Evolutionary conservation across 1,284 basidiomycete genomes (phyloP).

Genomic region (Cutaneotrichosporon arboriforme): DNA sequence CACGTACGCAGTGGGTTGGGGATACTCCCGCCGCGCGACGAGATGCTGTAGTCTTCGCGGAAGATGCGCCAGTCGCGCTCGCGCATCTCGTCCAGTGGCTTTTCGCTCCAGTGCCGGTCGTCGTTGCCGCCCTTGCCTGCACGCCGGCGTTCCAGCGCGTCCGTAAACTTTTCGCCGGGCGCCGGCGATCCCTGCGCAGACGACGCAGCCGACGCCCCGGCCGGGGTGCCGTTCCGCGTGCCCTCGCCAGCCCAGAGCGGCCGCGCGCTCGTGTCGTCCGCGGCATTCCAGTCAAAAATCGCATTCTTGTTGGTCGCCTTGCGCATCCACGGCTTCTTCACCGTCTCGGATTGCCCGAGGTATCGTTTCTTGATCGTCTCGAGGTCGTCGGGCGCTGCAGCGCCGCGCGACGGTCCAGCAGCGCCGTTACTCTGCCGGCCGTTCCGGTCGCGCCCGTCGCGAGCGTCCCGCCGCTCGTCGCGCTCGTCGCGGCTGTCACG

Average conservation of each 20-base stretch:
- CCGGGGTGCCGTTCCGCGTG: background rate
- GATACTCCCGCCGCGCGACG: conserved; percentile 82
- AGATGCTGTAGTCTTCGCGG: conserved; percentile 95
- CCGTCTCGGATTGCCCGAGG: conserved; percentile 62
- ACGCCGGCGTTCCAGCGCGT: conserved; percentile 70
- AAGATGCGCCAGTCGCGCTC: conserved; percentile 99
- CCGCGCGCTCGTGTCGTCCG: conserved; percentile 74
- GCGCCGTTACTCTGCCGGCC: conserved; percentile 6
- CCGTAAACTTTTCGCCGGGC: conserved; percentile 45
- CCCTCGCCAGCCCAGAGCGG: conserved; percentile 3
- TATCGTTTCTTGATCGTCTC: conserved; percentile 77
- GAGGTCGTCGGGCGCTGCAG: conserved; percentile 59
- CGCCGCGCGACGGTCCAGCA: conserved; percentile 10
- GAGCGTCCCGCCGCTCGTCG: background rate
- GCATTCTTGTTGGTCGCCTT: conserved; percentile 89
- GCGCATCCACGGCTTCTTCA: conserved; percentile 85
- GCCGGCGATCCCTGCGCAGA: conserved; percentile 9
- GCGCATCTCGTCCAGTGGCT: conserved; percentile 86
- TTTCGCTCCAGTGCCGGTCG: conserved; percentile 97
- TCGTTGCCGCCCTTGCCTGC: conserved; percentile 77
- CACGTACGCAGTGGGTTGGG: conserved; percentile 88
- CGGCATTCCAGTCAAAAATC: conserved; percentile 96
- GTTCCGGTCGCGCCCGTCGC: background rate
- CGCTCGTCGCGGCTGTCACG: conserved; percentile 7
- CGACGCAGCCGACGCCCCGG: background rate